Conservation (phyloP, 106 monocot genomes). For the Gastrodia elata region DNA sequence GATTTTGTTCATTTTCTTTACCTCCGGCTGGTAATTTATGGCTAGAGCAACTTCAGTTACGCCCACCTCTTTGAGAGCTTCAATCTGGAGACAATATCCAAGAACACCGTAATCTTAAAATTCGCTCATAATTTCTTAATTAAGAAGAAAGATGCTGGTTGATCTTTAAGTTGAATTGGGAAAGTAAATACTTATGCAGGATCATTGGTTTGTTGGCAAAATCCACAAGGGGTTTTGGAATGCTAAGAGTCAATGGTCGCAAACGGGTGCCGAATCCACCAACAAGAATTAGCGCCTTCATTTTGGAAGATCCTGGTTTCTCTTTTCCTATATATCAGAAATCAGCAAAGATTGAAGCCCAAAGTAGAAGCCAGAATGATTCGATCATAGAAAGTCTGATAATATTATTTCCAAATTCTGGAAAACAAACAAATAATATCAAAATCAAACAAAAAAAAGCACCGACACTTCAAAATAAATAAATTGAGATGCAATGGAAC, state of each 20-base stretch:
- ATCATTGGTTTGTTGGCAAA: conserved; percentile 70
- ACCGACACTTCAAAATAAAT: background rate
- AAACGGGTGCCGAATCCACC: conserved; percentile 69
- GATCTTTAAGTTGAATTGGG: too few species aligned
- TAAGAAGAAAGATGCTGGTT: too few species aligned
- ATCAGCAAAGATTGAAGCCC: too few species aligned
- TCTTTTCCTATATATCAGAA: background rate
- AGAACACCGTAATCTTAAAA: too few species aligned
- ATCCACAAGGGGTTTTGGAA: conserved; percentile 59
- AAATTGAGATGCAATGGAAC: background rate
- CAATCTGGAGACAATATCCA: conserved; percentile 20
- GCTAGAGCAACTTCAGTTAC: conserved; percentile 38
- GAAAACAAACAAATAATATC: background rate
- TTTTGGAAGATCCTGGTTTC: conserved; percentile 6
- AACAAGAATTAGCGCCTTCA: conserved; percentile 62
- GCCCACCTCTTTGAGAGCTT: conserved; percentile 39
- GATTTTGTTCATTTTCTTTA: background rate
- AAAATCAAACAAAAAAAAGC: background rate
- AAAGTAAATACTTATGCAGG: conserved; percentile 55
- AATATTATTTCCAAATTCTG: too few species aligned
- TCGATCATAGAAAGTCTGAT: too few species aligned
- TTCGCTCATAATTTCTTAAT: background rate
- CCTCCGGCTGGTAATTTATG: conserved; percentile 40
- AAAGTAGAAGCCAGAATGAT: too few species aligned
- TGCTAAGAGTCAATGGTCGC: conserved; percentile 50